Evolutionary conservation across 768 basidiomycete species (phyloP), one percentile per base, ranked within the genome.

Genomic region (Collybia sp.): DNA sequence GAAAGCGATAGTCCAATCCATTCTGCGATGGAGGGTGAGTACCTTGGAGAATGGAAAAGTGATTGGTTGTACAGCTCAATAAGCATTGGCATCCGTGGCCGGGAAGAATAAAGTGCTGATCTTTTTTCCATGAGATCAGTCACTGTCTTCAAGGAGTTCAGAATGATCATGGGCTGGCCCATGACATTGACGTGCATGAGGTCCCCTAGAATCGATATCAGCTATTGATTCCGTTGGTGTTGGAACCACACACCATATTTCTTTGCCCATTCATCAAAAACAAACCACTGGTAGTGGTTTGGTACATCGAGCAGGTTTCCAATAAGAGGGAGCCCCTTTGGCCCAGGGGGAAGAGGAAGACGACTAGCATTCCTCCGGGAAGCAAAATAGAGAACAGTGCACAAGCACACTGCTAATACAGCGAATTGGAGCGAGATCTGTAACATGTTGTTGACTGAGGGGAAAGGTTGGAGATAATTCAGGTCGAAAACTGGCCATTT

Each of bases 1-100:
- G 6, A 59, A 17, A 46, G 57, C 60, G 43, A 62, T 65, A 20
- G 61, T 52, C 64, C 59, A 69, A 5, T 61, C 66, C 57, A 62
- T 61, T 12, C 67, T 70, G 42, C 8, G 13, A 30, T 15, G 5
- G 16, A 5, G 6, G 19, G 33, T n/a, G 5, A 13, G 9, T n/a
- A 32, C 5, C 25, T 13, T 15, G 18, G 2, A 32, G 5, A 8
- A 44, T 17, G 9, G 43, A n/a, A 17, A 16, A 11, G 16, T 3
- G 12, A 20, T 11, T 34, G 33, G n/a, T 34, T 32, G 12, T 16
- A 44, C 43, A 31, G 20, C 13, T 48, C 42, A 25, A 11, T 34
- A 13, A 48, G 53, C 16, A 65, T 53, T 16, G 59, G 57, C 40
- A 37, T 52, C 5, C 41, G 47, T 5, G 55, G 56, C 5, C 60